phyloP scores from a whole-genome alignment of 192 early-diverging fungal species.

The Diversispora epigaea region DNA sequence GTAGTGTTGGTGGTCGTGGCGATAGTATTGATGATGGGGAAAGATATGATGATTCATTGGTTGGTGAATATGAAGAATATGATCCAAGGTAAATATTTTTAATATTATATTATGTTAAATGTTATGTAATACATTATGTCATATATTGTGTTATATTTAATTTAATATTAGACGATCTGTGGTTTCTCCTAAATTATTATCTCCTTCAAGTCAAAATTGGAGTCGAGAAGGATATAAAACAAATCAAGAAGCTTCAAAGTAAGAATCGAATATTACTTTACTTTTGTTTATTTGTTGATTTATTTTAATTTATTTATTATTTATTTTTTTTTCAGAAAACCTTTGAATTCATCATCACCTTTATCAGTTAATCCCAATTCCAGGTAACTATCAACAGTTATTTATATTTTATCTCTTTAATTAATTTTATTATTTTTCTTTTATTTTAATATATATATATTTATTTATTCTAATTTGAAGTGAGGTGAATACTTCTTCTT shows the following conservation, averaged over 20 bases:
- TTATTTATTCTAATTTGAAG: neutral
- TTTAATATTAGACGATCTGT: neutral
- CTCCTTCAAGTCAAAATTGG: neutral
- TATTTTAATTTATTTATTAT: neutral
- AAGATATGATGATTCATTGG: neutral
- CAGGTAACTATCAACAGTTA: no score
- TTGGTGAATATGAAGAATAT: constrained; percentile 22
- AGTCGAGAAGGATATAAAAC: constrained; percentile 23
- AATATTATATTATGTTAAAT: no score
- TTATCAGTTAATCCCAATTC: no score
- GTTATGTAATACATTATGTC: neutral
- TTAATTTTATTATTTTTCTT: no score
- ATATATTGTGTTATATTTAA: neutral
- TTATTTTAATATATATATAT: neutral
- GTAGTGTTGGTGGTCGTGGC: no score
- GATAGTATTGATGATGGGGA: no score
- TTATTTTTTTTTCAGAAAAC: neutral
- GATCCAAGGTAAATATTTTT: constrained; percentile 7
- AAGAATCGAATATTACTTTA: neutral
- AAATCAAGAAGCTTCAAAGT: neutral
- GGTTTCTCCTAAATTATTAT: neutral
- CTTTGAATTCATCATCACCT: no score
- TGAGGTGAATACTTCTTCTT: no score
- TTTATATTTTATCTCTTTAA: no score
- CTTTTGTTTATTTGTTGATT: neutral